Evolutionary conservation across 1,284 basidiomycete species (phyloP).

Genomic region (Heliocybe sulcata): DNA sequence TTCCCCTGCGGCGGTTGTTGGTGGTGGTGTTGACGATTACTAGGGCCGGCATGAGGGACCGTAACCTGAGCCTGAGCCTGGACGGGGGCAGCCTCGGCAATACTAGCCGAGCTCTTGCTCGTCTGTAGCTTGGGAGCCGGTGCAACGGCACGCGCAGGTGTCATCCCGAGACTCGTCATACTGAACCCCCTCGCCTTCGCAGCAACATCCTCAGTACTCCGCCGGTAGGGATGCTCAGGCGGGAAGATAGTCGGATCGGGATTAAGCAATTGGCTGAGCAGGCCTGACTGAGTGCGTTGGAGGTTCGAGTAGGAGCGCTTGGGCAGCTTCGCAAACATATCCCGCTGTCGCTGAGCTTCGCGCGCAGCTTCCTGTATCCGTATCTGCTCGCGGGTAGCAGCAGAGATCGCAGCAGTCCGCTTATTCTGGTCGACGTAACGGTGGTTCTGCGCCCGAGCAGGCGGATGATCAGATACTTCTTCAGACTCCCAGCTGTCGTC

Average conservation of each 20-base stretch:
- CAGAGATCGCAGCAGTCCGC: neutral
- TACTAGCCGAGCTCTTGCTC: constrained; percentile 59
- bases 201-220: constrained; percentile 40
- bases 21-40: neutral
- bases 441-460: neutral
- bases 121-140: constrained; percentile 33
- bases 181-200: constrained; percentile 9
- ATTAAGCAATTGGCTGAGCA: constrained; percentile 63
- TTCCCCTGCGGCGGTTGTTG: too few relatives aligned
- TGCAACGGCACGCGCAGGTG: constrained; percentile 12
- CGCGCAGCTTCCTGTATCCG: constrained; percentile 37
- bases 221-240: constrained; percentile 48
- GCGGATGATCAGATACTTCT: constrained; percentile 16
- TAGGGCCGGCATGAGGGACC: neutral
- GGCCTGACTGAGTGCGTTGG: constrained; percentile 44
- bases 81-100: constrained; percentile 55
- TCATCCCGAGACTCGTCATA: neutral
- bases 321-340: constrained; percentile 76
- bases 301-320: constrained; percentile 57
- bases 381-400: constrained; percentile 17
- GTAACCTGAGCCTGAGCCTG: constrained; percentile 26
- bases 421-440: constrained; percentile 2
- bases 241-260: constrained; percentile 59
- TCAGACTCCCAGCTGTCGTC: constrained; percentile 20
- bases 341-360: constrained; percentile 62